Evolutionary conservation across 2,329 filamentous ascomycete species (phyloP).

Genomic region (Fusarium siculi): DNA sequence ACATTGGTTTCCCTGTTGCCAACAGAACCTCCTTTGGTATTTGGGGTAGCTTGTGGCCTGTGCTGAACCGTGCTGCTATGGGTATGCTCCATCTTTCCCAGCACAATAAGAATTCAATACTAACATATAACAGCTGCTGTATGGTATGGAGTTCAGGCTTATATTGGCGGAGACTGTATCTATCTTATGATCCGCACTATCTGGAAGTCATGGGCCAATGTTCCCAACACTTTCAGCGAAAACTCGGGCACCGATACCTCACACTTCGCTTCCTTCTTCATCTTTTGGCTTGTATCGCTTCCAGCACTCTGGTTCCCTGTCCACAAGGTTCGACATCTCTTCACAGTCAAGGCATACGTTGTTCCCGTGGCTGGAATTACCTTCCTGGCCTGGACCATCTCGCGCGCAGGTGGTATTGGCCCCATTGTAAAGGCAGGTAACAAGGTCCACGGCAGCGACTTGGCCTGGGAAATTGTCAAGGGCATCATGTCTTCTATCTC

Average conservation of each 20-base stretch:
- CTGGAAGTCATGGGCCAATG: constrained; percentile 74
- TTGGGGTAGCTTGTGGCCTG: constrained; percentile 89
- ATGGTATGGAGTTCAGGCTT: constrained; percentile 88
- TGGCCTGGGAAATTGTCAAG: constrained; percentile 85
- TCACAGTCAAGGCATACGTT: constrained; percentile 88
- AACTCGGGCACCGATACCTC: constrained; percentile 78
- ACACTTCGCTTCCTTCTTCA: constrained; percentile 83
- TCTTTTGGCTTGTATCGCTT: constrained; percentile 85
- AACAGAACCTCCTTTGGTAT: constrained; percentile 84
- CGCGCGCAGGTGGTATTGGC: constrained; percentile 83
- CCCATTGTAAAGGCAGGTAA: constrained; percentile 80
- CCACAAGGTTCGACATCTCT: constrained; percentile 87
- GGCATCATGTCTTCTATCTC: constrained; percentile 90
- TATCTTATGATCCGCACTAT: constrained; percentile 90
- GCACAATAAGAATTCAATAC: neutral
- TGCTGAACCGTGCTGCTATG: constrained; percentile 89
- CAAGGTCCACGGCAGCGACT: constrained; percentile 69
- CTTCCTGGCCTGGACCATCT: constrained; percentile 88
- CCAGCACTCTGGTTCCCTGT: constrained; percentile 92
- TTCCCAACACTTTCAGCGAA: constrained; percentile 74
- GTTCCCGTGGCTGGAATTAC: constrained; percentile 85
- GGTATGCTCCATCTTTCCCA: constrained; percentile 48
- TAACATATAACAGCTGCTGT: constrained; percentile 68
- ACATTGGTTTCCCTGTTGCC: constrained; percentile 89
- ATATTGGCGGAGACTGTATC: constrained; percentile 86